phyloP scores from a whole-genome alignment of 148 eudicot species.

The Rhododendron molle region DNA sequence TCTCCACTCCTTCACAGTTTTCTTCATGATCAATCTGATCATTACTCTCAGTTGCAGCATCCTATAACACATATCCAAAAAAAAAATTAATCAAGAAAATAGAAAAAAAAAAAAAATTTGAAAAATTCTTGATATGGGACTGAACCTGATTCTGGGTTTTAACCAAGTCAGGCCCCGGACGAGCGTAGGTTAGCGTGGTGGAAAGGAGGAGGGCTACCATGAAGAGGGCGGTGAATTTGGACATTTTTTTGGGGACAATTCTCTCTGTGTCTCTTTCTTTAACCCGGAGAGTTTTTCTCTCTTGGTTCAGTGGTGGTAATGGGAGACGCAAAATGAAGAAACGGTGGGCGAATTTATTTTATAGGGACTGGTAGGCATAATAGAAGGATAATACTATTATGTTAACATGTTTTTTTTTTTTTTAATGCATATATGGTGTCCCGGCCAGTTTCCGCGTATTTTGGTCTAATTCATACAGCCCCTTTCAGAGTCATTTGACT shows the following conservation, averaged over 20 bases:
- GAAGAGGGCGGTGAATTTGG: slow-evolving; percentile 14
- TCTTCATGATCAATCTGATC: background rate
- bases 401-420: too few relatives aligned
- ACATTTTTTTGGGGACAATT: background rate
- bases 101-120: background rate
- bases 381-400: background rate
- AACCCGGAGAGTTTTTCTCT: background rate
- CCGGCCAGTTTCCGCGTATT: too few relatives aligned
- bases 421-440: too few relatives aligned
- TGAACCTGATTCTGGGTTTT: background rate
- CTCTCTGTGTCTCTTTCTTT: background rate
- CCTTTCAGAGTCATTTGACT: too few relatives aligned
- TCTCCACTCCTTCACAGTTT: slow-evolving; percentile 8
- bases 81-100: background rate
- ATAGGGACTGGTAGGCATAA: background rate
- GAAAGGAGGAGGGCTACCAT: slow-evolving; percentile 11
- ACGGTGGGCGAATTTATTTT: background rate
- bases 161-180: slow-evolving; percentile 1
- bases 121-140: background rate
- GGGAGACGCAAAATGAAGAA: background rate
- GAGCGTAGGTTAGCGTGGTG: slow-evolving; percentile 6
- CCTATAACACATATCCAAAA: background rate
- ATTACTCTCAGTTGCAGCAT: background rate
- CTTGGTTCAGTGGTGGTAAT: background rate
- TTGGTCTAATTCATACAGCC: too few relatives aligned